Percentiles rank a stretch among this genome's conserved stretches.
These are phyloP conservation scores for Phascolomyces articulosus DNA, from an alignment of 371 early-diverging fungal genomes.

Conservation along the genomic window DNA sequence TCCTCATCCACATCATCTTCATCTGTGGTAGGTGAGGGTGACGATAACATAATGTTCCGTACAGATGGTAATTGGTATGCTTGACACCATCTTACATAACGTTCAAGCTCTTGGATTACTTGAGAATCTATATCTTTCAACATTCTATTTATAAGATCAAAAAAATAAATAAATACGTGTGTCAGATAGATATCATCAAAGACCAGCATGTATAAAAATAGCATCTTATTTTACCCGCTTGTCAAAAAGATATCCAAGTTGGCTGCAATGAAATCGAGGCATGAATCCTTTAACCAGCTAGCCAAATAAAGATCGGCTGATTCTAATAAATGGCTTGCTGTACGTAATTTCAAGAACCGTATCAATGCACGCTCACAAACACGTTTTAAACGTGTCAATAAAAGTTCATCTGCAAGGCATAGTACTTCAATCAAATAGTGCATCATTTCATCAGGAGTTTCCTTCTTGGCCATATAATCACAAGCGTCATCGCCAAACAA, in stretches of 20 bases:
- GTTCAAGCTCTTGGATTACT: slow-evolving; percentile 31
- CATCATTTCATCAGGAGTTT: slow-evolving; percentile 52
- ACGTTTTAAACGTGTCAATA: slow-evolving; percentile 60
- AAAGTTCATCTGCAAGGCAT: slow-evolving; percentile 65
- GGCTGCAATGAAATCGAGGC: slow-evolving; percentile 61
- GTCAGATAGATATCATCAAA: neutral
- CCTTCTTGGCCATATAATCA: slow-evolving; percentile 44
- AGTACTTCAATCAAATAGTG: slow-evolving; percentile 58
- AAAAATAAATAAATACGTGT: neutral
- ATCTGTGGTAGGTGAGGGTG: neutral
- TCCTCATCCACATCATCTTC: slow-evolving; percentile 28
- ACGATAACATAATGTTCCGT: neutral
- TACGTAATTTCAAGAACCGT: slow-evolving; percentile 54
- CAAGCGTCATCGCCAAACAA: slow-evolving; percentile 47
- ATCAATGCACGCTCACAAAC: slow-evolving; percentile 55
- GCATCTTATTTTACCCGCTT: slow-evolving; percentile 34
- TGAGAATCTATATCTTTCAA: slow-evolving; percentile 19
- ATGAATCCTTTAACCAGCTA: slow-evolving; percentile 48
- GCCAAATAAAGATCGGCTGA: slow-evolving; percentile 61
- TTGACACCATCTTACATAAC: slow-evolving; percentile 24
- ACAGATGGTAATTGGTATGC: slow-evolving; percentile 21
- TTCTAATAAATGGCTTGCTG: slow-evolving; percentile 54
- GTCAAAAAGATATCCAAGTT: slow-evolving; percentile 66
- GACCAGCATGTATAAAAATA: neutral
- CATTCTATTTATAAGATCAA: slow-evolving; percentile 16